Base-by-base conservation (phyloP, 225 moss, liverwort and hornwort species). In the Asterella californica region DNA sequence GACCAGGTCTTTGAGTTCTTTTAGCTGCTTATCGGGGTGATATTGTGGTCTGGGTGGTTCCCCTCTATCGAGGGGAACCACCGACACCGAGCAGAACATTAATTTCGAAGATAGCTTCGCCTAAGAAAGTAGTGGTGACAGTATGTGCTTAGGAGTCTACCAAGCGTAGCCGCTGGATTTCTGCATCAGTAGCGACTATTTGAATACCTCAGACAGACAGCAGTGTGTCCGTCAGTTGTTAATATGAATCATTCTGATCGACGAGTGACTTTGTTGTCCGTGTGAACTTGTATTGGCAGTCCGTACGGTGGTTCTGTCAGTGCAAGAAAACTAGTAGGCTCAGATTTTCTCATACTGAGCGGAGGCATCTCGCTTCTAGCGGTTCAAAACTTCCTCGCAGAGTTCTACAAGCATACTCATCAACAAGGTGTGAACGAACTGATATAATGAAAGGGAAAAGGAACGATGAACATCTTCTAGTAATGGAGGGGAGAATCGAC, bases 271-370 rank as follows among this genome's bases (percentile, higher is more conserved):
- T 34, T 34, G 54, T 54, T 54, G 18, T 57, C 36, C 36, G 19
- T 36, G 9, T 36, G 34, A 1, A 19, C 52, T 6, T 70, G 21
- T 9, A n/a, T 52, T 54, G 46, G 82, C 89, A 97, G 97, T 81
- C 97, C 97, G 50, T 94, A 88, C 77, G 97, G 97, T 62, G 97
- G 97, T 80, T 84, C 82, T 19, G 93, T 94, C 33, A 85, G 90
- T 80, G 90, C 90, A 53, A 87, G 88, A 17, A 94, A 93, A 84
- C 90, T 93, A 24, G 86, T 91, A n/a, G 97, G 94, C 66, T 97
- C 94, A 21, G 93, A 94, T 50, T 94, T 97, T 76, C 90, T 97
- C 77, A 88, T 97, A 76, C 45, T 97, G 66, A 94, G 93, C 64
- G 97, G 97, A 70, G 92, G 93, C 79, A 78, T 97, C 77, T 92